phyloP scores from a whole-genome alignment of 2,329 filamentous ascomycete species.

The Tolypocladium nubicola region DNA sequence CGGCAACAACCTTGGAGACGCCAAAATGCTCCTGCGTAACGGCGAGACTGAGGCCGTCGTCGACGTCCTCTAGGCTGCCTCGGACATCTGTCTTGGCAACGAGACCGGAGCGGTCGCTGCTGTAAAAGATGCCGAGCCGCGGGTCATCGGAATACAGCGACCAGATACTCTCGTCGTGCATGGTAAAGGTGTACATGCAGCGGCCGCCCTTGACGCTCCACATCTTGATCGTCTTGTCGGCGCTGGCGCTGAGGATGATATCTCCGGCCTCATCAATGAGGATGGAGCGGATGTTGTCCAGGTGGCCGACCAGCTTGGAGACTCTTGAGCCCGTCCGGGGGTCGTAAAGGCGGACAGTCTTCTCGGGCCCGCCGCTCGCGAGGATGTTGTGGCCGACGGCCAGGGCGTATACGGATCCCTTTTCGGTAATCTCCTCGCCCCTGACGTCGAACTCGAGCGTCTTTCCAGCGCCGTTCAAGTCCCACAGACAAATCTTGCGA shows the following conservation, averaged over 20 bases:
- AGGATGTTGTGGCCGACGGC: slow-evolving; percentile 70
- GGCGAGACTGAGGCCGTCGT: slow-evolving; percentile 85
- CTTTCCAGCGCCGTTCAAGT: slow-evolving; percentile 78
- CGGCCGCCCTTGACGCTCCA: slow-evolving; percentile 93
- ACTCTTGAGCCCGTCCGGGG: slow-evolving; percentile 78
- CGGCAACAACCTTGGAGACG: slow-evolving; percentile 56
- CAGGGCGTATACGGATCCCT: slow-evolving; percentile 91
- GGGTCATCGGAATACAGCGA: slow-evolving; percentile 85
- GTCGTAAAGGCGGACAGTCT: slow-evolving; percentile 87
- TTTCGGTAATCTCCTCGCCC: slow-evolving; percentile 75
- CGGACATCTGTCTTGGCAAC: slow-evolving; percentile 95
- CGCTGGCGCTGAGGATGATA: slow-evolving; percentile 86
- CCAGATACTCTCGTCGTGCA: slow-evolving; percentile 99
- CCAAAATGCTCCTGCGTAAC: slow-evolving; percentile 85
- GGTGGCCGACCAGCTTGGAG: slow-evolving; percentile 94
- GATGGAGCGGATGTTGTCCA: slow-evolving; percentile 86
- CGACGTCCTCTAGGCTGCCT: slow-evolving; percentile 53
- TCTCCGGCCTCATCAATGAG: slow-evolving; percentile 82
- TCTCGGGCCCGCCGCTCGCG: slow-evolving; percentile 89
- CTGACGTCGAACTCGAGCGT: slow-evolving; percentile 75
- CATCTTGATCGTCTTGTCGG: slow-evolving; percentile 94
- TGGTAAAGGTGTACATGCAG: slow-evolving; percentile 96
- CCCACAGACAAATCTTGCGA: slow-evolving; percentile 87
- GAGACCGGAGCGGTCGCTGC: slow-evolving; percentile 80
- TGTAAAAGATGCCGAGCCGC: slow-evolving; percentile 83